Conservation (phyloP, 192 early-diverging fungal genomes). For the Mortierella antarctica region DNA sequence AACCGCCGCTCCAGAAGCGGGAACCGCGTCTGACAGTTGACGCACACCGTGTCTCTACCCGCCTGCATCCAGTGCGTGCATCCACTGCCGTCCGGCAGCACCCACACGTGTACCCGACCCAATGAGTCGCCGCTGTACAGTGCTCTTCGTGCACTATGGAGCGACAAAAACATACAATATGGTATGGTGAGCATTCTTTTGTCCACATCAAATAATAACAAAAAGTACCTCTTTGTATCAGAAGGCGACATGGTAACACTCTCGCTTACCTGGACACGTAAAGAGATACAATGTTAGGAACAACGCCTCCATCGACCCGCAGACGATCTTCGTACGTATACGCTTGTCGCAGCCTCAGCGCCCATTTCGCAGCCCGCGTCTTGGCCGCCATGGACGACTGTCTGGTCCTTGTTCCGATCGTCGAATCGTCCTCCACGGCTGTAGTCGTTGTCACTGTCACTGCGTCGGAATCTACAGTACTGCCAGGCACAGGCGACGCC, state of each 20-base stretch:
- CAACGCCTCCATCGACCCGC: conserved; percentile 22
- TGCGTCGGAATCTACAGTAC: no score
- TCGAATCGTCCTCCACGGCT: conserved; percentile 3
- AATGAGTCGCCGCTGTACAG: conserved; percentile 63
- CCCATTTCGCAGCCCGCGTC: conserved; percentile 45
- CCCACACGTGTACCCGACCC: conserved; percentile 61
- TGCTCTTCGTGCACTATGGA: conserved; percentile 48
- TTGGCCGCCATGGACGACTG: conserved; percentile 34
- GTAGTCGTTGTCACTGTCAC: background rate
- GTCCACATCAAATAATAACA: background rate
- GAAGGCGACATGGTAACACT: background rate
- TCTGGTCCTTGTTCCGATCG: conserved; percentile 12
- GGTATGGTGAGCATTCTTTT: background rate
- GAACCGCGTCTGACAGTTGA: conserved; percentile 63
- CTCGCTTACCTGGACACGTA: conserved; percentile 52
- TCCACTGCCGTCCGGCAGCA: conserved; percentile 62
- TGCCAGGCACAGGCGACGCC: no score
- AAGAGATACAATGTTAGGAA: conserved; percentile 55
- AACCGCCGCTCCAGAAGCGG: conserved; percentile 65
- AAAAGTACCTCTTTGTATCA: background rate
- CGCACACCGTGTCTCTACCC: conserved; percentile 59
- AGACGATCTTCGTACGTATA: conserved; percentile 55
- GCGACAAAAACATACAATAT: background rate
- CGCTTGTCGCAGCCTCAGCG: conserved; percentile 44
- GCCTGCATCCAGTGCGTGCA: conserved; percentile 62